Base-by-base conservation (phyloP, 768 basidiomycete species). In the Lactifluus hygrophoroides region DNA sequence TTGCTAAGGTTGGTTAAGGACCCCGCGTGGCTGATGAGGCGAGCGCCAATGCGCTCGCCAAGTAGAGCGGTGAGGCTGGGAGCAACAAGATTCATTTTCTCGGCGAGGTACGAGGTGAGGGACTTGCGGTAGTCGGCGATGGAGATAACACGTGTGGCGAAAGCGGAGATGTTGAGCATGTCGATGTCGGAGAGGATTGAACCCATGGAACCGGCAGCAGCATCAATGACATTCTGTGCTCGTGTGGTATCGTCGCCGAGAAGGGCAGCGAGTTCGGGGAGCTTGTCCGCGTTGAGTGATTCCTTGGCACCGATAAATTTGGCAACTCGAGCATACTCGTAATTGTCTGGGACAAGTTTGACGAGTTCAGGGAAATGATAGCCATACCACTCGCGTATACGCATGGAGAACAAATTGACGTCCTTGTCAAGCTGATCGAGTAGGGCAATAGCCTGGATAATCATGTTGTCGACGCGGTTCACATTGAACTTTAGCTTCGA, bases 391-490 rank as follows among this genome's bases (percentile, higher is more conserved):
- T 98, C 95, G 66, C 95, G 81, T 51, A 96, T 85, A 34, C 95
- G 90, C 95, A 98, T 98, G 19, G 94, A 88, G 71, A 98, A 97
- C 30, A 94, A 84, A 77, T 98, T 98, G 73, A 97, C 93, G 72
- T 98, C 95, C 78, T 97, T 98, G 81, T 98, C 95, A 68, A 97
- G 87, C 68, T 97, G 94, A 75, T 98, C 95, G 67, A 96, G 89
- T 57, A 97, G 85, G 5, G 94, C 90, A 70, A 98, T 97, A 59
- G 95, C 95, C 74, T 97, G 95, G 66, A 98, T 98, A 74, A 98
- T 97, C 95, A 98, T 98, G 79, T 98, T 96, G 75, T 96, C 94
- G 56, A 90, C 83, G 52, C 91, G 81, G 78, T 94, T 94, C 54
- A 94, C 91, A 73, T 94, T 94, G 81, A 93, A 97, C 75, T 98